Evolutionary conservation across 805 yeast genomes (phyloP), one percentile per base, ranked within the genome.

Genomic region (Myxozyma lipomycoides): DNA sequence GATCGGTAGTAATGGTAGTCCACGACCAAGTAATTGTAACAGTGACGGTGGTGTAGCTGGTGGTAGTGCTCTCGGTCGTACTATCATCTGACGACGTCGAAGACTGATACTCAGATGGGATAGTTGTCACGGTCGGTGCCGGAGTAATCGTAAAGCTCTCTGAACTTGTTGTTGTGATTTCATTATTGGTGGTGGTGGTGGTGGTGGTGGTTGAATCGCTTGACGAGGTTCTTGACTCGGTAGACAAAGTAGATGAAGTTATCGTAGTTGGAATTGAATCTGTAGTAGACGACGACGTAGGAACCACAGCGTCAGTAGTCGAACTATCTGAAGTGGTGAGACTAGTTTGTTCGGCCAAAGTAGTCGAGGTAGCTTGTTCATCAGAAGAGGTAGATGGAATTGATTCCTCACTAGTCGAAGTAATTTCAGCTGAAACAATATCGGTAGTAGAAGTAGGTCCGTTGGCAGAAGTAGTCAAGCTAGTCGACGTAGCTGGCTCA

Each of bases 281-380:
- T 12, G 32, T 9, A 7, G 32, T 28, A 9, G 32, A 12, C 32
- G 7, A 12, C 32, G 32, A 7, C 7, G 12, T 28, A 7, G 32
- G 12, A 12, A 7, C 12, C 32, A 49, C n/a, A 2, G 61, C 35
- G 30, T 68, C 45, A 41, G 59, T 26, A 24, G 67, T 45, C 24
- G 67, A 35, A 15, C 63, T 40, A 30, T 60, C 54, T 18, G 65
- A 51, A 39, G 67, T 54, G 28, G 67, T 58, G 43, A 39, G 39
- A 17, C 22, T 19, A 3, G 52, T n/a, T 17, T 45, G 23, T 30
- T 35, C 9, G 17, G 52, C 17, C 22, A 18, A n/a, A 9, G 45
- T 5, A 10, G 45, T n/a, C 24, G 44, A 23, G 12, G 35, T n/a
- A n/a, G n/a, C n/a, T 28, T 28, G 12, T 12, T 9, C 32, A 12